Evolutionary conservation across 805 yeast genomes (phyloP).

Genomic region (Schizosaccharomyces octosporus): DNA sequence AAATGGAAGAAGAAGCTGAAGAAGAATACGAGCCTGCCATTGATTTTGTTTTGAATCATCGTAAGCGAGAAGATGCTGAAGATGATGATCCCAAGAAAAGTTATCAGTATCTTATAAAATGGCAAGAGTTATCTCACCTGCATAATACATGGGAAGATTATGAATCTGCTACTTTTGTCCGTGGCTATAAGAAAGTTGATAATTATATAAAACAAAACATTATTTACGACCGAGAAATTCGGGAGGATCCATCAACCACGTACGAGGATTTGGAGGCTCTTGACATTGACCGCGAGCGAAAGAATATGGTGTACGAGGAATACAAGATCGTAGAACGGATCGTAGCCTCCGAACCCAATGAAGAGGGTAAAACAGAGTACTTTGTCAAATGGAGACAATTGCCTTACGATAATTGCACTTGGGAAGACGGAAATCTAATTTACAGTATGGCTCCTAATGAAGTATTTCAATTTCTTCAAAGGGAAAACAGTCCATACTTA

Average conservation of each 20-base stretch:
- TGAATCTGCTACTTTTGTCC: constrained; percentile 19
- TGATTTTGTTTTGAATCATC: constrained; percentile 32
- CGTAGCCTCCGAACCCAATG: constrained; percentile 21
- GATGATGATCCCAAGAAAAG: constrained; percentile 13
- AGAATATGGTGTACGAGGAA: constrained; percentile 61
- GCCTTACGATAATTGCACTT: constrained; percentile 84
- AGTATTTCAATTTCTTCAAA: constrained; percentile 57
- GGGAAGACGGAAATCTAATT: constrained; percentile 82
- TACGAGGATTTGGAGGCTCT: constrained; percentile 79
- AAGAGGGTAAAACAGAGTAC: constrained; percentile 47
- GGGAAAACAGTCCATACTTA: constrained; percentile 16
- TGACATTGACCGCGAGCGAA: constrained; percentile 73
- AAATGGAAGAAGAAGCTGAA: constrained; percentile 15
- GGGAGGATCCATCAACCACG: constrained; percentile 60
- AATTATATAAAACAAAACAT: constrained; percentile 67
- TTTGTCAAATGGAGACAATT: constrained; percentile 83
- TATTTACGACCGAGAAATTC: constrained; percentile 44
- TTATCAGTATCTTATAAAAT: constrained; percentile 29
- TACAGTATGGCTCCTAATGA: constrained; percentile 64
- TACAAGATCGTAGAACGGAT: constrained; percentile 73
- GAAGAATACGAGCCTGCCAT: constrained; percentile 18
- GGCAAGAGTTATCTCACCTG: constrained; percentile 70
- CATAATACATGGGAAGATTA: constrained; percentile 89
- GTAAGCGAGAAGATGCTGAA: constrained; percentile 20
- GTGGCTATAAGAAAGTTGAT: constrained; percentile 69